Conservation (phyloP, 2,329 filamentous ascomycete species). For the Apiospora saccharicola region DNA sequence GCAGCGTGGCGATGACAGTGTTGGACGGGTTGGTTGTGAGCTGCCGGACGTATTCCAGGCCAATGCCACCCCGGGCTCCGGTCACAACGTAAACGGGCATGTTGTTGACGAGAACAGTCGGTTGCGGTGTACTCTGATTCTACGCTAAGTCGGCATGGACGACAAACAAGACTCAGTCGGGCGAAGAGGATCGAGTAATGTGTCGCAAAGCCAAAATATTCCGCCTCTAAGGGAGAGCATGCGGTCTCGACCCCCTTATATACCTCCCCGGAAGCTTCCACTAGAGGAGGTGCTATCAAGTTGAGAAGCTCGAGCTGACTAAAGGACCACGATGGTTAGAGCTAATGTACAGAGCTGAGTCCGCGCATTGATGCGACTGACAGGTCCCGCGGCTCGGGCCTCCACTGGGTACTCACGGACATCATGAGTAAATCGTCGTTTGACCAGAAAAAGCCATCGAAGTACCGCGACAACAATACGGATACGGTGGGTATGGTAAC, state of each 20-base stretch:
- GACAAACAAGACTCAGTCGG: neutral
- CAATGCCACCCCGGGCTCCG: conserved; percentile 6
- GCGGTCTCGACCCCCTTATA: neutral
- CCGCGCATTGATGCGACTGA: neutral
- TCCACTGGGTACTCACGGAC: neutral
- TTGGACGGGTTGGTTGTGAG: conserved; percentile 10
- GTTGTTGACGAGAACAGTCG: neutral
- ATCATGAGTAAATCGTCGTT: neutral
- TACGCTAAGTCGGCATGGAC: neutral
- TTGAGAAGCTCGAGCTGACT: neutral
- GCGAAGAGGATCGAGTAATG: neutral
- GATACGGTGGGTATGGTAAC: neutral
- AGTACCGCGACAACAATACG: neutral
- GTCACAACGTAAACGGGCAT: conserved; percentile 7
- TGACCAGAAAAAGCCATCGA: neutral
- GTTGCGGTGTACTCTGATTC: neutral
- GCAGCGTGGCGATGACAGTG: neutral
- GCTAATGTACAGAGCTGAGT: neutral
- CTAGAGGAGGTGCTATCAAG: neutral
- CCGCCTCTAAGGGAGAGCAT: neutral
- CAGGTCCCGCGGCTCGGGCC: neutral
- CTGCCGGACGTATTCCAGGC: conserved; percentile 8
- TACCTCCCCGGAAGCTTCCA: neutral
- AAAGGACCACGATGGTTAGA: neutral
- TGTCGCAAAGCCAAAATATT: neutral